Conservation (phyloP, 2,329 filamentous ascomycete genomes). For the Trichoderma arundinaceum region DNA sequence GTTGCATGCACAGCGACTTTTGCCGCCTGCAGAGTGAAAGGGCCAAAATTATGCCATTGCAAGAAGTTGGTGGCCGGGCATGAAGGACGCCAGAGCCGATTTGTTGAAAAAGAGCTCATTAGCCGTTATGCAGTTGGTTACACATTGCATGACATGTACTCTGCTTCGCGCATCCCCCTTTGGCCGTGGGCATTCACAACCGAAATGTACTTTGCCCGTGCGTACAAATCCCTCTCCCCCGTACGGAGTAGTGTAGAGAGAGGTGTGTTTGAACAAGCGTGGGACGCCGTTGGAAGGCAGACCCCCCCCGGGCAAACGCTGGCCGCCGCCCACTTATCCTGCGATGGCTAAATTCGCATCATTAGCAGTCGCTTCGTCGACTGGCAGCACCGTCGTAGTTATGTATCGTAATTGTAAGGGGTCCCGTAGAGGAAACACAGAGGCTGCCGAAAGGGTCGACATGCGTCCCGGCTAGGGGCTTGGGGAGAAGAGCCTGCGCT, state of each 20-base stretch:
- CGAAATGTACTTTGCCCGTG: background rate
- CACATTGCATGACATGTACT: slow-evolving; percentile 23
- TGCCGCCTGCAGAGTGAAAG: slow-evolving; percentile 26
- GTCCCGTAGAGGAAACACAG: slow-evolving; percentile 8
- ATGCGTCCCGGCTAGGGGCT: slow-evolving; percentile 17
- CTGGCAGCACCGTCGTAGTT: background rate
- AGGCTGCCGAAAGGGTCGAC: slow-evolving; percentile 29
- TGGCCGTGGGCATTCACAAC: slow-evolving; percentile 1
- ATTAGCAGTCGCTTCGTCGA: slow-evolving; percentile 3
- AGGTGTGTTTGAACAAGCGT: background rate
- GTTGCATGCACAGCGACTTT: slow-evolving; percentile 26
- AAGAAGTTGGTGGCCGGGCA: slow-evolving; percentile 22
- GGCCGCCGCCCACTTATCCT: slow-evolving; percentile 1
- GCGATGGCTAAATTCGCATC: slow-evolving; percentile 25
- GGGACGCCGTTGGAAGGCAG: slow-evolving; percentile 2
- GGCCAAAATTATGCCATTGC: slow-evolving; percentile 23
- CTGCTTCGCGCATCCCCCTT: background rate
- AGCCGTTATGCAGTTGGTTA: slow-evolving; percentile 25
- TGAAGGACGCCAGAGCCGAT: slow-evolving; percentile 5
- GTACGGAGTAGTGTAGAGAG: background rate
- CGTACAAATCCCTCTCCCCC: slow-evolving; percentile 14
- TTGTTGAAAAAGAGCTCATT: slow-evolving; percentile 25
- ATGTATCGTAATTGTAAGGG: background rate
- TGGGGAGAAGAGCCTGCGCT: slow-evolving; percentile 23
- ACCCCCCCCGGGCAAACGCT: background rate